These are phyloP conservation scores for Nicotiana tabacum DNA, from an alignment of 257 asterid genomes.

Conservation along the genomic window DNA sequence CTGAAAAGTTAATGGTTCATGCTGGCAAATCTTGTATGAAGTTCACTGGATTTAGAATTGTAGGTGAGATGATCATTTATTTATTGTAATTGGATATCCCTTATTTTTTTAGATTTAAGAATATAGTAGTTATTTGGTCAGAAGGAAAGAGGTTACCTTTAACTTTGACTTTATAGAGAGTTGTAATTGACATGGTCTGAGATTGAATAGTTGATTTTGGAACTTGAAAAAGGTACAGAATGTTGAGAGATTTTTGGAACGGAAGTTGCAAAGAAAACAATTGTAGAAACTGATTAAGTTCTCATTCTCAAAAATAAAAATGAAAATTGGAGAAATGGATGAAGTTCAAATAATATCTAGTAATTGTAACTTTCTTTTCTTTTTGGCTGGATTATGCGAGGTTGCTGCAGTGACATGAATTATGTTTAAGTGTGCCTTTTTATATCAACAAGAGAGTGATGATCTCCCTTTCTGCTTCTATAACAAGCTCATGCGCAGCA, in stretches of 20 bases:
- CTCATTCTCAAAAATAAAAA: no score
- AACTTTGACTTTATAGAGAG: neutral
- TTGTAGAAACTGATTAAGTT: neutral
- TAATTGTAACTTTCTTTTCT: neutral
- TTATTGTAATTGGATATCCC: neutral
- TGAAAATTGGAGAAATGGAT: neutral
- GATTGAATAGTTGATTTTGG: neutral
- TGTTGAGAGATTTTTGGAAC: neutral
- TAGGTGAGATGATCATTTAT: neutral
- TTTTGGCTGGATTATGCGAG: neutral
- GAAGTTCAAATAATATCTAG: neutral
- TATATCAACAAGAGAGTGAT: neutral
- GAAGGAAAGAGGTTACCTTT: neutral
- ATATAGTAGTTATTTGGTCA: neutral
- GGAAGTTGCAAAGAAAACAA: neutral
- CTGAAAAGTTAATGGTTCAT: neutral
- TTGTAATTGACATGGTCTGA: neutral
- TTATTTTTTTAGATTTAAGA: neutral
- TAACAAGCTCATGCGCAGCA: neutral
- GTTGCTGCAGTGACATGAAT: neutral
- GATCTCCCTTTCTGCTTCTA: neutral
- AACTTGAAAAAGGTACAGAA: neutral
- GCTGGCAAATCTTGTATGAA: neutral
- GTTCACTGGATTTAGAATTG: neutral
- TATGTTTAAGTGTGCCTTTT: neutral